Evolutionary conservation across 208 protist species (phyloP).

Genomic region (Trypanosoma theileri): DNA sequence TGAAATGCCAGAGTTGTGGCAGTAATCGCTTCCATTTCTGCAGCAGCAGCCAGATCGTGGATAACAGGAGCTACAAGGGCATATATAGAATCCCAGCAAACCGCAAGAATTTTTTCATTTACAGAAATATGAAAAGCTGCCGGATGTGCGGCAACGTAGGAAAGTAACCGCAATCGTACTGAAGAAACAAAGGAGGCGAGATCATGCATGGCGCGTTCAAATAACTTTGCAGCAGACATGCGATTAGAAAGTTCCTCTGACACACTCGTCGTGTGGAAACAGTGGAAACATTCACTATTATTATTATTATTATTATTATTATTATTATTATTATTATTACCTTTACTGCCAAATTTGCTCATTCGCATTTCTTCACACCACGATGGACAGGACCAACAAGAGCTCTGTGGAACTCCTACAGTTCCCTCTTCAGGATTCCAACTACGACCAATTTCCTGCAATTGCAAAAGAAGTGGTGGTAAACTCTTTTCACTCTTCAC

Average conservation of each 20-base stretch:
- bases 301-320: background rate
- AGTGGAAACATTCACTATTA: constrained; percentile 8
- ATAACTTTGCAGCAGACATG: constrained; percentile 18
- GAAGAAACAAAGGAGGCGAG: constrained; percentile 62
- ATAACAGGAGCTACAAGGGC: constrained; percentile 44
- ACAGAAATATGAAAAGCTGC: constrained; percentile 38
- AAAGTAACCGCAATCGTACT: constrained; percentile 62
- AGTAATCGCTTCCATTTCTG: constrained; percentile 19
- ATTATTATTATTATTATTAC: constrained; percentile 1
- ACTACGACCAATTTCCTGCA: constrained; percentile 17
- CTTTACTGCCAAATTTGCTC: background rate
- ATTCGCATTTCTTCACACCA: constrained; percentile 43
- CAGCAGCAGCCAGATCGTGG: constrained; percentile 39
- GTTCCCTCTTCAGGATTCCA: background rate
- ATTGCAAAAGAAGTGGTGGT: constrained; percentile 4
- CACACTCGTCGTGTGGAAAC: constrained; percentile 23
- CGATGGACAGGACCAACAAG: constrained; percentile 32
- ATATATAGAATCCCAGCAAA: constrained; percentile 55
- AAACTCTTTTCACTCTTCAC: background rate
- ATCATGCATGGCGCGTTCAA: constrained; percentile 47
- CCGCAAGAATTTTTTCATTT: constrained; percentile 31
- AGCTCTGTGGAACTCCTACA: background rate
- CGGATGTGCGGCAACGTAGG: constrained; percentile 47
- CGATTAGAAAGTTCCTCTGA: constrained; percentile 21
- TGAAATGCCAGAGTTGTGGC: constrained; percentile 14